Conservation (phyloP, 805 yeast species). For the Starmerella sp. region DNA sequence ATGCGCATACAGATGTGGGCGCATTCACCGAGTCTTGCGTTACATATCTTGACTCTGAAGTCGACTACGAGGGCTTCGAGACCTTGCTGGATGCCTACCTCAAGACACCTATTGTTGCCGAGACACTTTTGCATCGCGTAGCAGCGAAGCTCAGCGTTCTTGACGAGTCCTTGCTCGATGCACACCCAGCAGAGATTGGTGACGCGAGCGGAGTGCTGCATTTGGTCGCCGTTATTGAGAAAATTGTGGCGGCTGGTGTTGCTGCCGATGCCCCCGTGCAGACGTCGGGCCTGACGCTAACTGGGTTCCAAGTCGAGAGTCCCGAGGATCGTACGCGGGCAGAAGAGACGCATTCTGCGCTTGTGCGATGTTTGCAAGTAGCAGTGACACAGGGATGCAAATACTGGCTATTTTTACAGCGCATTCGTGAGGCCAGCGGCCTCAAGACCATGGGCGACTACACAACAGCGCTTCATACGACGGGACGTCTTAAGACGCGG, state of each 20-base stretch:
- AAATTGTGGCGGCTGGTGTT: constrained; percentile 5
- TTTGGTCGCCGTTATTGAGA: constrained; percentile 8
- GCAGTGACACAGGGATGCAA: constrained; percentile 17
- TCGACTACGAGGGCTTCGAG: constrained; percentile 16
- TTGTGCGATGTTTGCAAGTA: constrained; percentile 15
- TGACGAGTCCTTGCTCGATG: not conserved
- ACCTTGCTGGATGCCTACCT: constrained; percentile 11
- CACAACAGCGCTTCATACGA: constrained; percentile 16
- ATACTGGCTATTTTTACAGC: constrained; percentile 21
- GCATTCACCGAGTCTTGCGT: constrained; percentile 7
- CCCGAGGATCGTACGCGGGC: constrained; percentile 42
- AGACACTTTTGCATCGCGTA: constrained; percentile 2
- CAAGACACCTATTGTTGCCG: constrained; percentile 7
- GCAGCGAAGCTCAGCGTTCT: not conserved
- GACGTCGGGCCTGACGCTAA: constrained; percentile 10
- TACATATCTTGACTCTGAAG: constrained; percentile 8
- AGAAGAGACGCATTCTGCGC: constrained; percentile 35
- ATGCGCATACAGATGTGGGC: constrained; percentile 3
- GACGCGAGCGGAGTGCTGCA: constrained; percentile 6
- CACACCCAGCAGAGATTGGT: constrained; percentile 4
- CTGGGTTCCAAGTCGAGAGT: constrained; percentile 50
- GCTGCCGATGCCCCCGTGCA: not conserved
- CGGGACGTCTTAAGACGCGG: constrained; percentile 25
- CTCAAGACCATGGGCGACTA: constrained; percentile 3
- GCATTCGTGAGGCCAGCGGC: not conserved